A percentile compares a stretch with the other conserved stretches of the same genome.
Evolutionary conservation across 164 flowering plant genomes (phyloP).

Genomic region (Macadamia tetraphylla): DNA sequence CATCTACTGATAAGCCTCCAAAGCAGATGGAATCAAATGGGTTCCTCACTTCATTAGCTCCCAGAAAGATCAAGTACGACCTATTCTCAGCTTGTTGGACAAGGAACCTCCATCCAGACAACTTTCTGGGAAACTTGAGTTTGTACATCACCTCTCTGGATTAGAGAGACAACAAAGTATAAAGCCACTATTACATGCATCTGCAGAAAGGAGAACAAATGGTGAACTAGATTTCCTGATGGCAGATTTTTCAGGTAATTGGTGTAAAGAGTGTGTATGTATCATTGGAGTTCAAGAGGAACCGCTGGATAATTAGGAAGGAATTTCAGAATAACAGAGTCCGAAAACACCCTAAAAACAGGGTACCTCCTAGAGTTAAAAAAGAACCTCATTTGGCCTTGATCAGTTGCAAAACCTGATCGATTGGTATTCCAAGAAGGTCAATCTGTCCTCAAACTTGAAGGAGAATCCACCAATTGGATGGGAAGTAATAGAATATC

Average conservation of each 20-base stretch:
- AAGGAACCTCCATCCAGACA: slow-evolving; percentile 95
- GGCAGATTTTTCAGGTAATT: slow-evolving; percentile 92
- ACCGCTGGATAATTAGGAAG: too few species aligned
- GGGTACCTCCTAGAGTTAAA: too few species aligned
- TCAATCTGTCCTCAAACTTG: too few species aligned
- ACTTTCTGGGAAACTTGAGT: slow-evolving; percentile 93
- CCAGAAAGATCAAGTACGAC: slow-evolving; percentile 84
- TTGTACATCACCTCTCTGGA: slow-evolving; percentile 76
- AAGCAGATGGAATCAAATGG: slow-evolving; percentile 61
- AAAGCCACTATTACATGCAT: slow-evolving; percentile 73
- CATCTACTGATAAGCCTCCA: slow-evolving; percentile 56
- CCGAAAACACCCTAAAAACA: too few species aligned
- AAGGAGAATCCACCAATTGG: too few species aligned
- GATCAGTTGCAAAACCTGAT: too few species aligned
- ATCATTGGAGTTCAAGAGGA: too few species aligned
- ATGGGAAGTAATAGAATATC: too few species aligned
- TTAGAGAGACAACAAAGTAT: slow-evolving; percentile 86
- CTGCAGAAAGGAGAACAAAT: slow-evolving; percentile 76
- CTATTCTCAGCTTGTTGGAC: slow-evolving; percentile 93
- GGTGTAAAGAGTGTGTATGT: too few species aligned
- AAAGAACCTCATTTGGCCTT: too few species aligned
- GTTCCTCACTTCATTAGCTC: slow-evolving; percentile 23
- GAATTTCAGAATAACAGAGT: too few species aligned
- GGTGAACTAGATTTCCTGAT: slow-evolving; percentile 88
- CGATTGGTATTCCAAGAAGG: too few species aligned